Evolutionary conservation across 73 alveolate species (phyloP).

Genomic region (Paramecium biaurelia): DNA sequence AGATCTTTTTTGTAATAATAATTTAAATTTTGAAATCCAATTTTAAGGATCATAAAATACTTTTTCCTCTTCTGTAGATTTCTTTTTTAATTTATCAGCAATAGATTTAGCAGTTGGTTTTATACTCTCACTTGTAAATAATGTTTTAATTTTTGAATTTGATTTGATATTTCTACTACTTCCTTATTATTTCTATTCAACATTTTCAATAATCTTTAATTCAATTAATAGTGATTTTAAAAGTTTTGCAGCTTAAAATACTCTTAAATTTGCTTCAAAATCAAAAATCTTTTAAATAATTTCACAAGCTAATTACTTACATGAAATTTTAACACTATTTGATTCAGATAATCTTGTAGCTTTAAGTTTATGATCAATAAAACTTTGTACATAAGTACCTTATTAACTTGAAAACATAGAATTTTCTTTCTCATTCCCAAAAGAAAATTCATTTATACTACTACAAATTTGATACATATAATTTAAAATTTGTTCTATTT

Average conservation of each 20-base stretch:
- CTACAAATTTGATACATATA: neutral
- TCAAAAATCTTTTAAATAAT: neutral
- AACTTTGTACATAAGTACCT: neutral
- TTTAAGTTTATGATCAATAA: neutral
- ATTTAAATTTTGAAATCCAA: neutral
- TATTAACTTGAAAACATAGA: neutral
- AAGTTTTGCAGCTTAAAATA: neutral
- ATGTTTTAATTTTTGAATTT: neutral
- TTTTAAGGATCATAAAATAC: neutral
- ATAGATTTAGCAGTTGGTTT: neutral
- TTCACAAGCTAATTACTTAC: constrained; percentile 35
- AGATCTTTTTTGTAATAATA: neutral
- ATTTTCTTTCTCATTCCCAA: neutral
- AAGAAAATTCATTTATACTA: neutral
- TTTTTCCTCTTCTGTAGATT: neutral
- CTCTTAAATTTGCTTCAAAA: constrained; percentile 21
- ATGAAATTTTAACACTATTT: neutral
- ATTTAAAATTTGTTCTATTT: neutral
- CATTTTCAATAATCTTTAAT: neutral
- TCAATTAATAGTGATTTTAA: neutral
- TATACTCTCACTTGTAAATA: neutral
- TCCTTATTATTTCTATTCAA: neutral
- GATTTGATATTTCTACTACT: neutral
- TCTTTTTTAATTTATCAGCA: neutral
- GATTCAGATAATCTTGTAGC: neutral